Evolutionary conservation across 2,329 filamentous ascomycete species (phyloP), one percentile per base, ranked within the genome.

Genomic region (Colletotrichum truncatum): DNA sequence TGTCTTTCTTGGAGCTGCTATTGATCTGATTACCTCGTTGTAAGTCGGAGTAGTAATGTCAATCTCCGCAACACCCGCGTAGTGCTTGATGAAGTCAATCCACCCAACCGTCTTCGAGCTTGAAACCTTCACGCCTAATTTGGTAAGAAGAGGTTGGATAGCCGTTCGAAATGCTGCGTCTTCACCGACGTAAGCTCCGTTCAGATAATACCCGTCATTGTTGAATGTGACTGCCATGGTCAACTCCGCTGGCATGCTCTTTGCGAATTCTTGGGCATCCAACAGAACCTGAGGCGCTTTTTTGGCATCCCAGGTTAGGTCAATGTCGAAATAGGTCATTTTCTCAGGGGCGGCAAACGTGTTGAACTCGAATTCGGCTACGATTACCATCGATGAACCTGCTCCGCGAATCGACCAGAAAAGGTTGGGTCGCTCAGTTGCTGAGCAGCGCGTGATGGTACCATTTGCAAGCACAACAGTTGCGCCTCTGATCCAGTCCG

Each of bases 381-480:
- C 77, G 48, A 82, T 73, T n/a, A 77, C 80, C 60, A 81, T 80
- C 14, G 77, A 80, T 5, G 77, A 76, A 5, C 78, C 80, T 1
- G 79, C 78, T 6, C 80, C 80, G 7, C 77, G 76, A 34, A 82
- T 64, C 5, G 78, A 79, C 78, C 79, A 82, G 71, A 80, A 81
- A 9, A 82, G 72, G 21, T 81, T 79, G 0, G 69, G 45, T 62
- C 81, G 77, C 60, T 77, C 74, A 1, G 70, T 74, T 8, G 70
- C 70, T 12, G 76, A 79, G 28, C 70, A 69, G 23, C 72, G 67
- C 1, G 78, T 76, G 3, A 76, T 65, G 4, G 72, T 73, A 4
- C 70, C 69, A 67, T 80, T 75, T 51, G 77, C 78, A 8, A 80
- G 73, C 8, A 80, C 77, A 4, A 80, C 75, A 4, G 72, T 77